A percentile compares a stretch with the other conserved stretches of the same genome.
phyloP scores from a whole-genome alignment of 768 basidiomycete species.

The Boletus vermiculosoides region DNA sequence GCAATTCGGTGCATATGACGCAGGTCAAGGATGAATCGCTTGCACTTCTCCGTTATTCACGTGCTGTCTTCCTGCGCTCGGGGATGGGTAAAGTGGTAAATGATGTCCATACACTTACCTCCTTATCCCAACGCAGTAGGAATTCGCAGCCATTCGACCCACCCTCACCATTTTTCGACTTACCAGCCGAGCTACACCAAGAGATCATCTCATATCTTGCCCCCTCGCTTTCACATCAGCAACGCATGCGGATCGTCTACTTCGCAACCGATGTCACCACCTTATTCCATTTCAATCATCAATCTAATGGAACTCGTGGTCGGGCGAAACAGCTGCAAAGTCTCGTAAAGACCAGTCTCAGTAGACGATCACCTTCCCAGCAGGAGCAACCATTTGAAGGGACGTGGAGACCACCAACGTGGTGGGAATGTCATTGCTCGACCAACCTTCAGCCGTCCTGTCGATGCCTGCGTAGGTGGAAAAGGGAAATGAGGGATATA shows the following conservation, averaged over 20 bases:
- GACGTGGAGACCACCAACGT: slow-evolving; percentile 33
- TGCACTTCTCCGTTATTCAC: slow-evolving; percentile 47
- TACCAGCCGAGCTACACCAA: slow-evolving; percentile 59
- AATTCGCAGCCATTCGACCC: slow-evolving; percentile 5
- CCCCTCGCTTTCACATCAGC: slow-evolving; percentile 53
- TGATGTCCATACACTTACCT: neutral
- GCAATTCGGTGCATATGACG: slow-evolving; percentile 44
- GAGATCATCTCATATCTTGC: slow-evolving; percentile 58
- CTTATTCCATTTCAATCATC: slow-evolving; percentile 38
- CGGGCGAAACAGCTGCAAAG: slow-evolving; percentile 1
- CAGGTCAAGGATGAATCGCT: slow-evolving; percentile 47
- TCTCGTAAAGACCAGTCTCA: slow-evolving; percentile 6
- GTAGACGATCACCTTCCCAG: slow-evolving; percentile 7
- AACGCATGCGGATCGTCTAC: slow-evolving; percentile 50
- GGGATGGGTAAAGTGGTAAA: slow-evolving; percentile 2
- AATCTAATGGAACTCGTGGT: slow-evolving; percentile 13
- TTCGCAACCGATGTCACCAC: slow-evolving; percentile 51
- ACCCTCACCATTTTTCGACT: slow-evolving; percentile 34
- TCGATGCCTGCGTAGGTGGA: slow-evolving; percentile 34
- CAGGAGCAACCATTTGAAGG: slow-evolving; percentile 29
- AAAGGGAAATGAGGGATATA: slow-evolving; percentile 40
- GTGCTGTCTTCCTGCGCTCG: slow-evolving; percentile 48
- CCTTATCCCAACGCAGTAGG: slow-evolving; percentile 5
- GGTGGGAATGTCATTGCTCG: slow-evolving; percentile 35
- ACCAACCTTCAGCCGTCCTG: slow-evolving; percentile 24